A percentile compares a stretch with the other conserved stretches of the same genome.
These are phyloP conservation scores for Nicotiana rustica DNA, from an alignment of 305 asterid genomes.

Conservation along the genomic window DNA sequence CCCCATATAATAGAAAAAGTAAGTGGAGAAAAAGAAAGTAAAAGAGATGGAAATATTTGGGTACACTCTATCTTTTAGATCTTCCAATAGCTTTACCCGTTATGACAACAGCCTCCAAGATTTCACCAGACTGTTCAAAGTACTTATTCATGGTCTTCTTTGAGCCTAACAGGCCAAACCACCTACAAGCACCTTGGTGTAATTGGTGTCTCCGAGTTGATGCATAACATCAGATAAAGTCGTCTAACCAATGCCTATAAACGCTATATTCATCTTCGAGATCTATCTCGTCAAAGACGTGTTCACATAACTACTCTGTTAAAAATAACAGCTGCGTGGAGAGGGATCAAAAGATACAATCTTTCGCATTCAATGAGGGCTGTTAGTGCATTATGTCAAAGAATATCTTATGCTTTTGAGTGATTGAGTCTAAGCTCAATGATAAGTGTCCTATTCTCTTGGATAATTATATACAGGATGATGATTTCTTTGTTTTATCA, in stretches of 20 bases:
- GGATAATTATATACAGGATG: background rate
- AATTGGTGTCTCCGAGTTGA: constrained; percentile 87
- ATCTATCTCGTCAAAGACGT: background rate
- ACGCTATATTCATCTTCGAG: background rate
- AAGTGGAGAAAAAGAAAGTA: no score
- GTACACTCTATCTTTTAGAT: constrained; percentile 95
- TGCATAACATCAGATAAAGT: background rate
- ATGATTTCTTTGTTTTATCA: background rate
- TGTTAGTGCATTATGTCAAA: background rate
- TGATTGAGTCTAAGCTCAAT: background rate
- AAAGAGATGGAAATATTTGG: constrained; percentile 32
- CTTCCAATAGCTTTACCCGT: constrained; percentile 61
- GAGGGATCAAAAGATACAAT: no score
- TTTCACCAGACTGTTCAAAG: constrained; percentile 90
- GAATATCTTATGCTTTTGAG: background rate
- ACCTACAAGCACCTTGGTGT: constrained; percentile 89
- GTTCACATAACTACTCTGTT: background rate
- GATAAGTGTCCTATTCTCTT: background rate
- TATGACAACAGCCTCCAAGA: constrained; percentile 86
- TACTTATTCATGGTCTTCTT: constrained; percentile 86
- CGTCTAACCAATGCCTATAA: background rate
- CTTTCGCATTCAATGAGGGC: no score
- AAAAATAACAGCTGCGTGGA: no score
- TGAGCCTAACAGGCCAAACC: constrained; percentile 95
- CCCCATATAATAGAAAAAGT: background rate